Evolutionary conservation across 1,284 basidiomycete genomes (phyloP).

Genomic region (Cutaneotrichosporon sp.): DNA sequence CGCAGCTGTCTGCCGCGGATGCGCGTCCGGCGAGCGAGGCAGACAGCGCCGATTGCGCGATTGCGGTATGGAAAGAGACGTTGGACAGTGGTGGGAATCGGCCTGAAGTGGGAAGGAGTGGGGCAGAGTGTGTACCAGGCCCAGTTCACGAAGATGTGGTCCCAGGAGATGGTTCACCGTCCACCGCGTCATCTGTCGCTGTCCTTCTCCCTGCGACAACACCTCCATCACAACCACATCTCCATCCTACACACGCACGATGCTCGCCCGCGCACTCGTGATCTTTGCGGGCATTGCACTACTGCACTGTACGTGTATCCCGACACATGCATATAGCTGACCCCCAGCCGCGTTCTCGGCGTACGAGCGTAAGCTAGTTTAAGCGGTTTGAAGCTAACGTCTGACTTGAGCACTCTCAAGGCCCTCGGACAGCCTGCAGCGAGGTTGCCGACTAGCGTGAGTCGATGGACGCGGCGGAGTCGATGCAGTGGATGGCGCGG

Average conservation of each 20-base stretch:
- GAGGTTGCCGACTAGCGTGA: constrained; percentile 37
- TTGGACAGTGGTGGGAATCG: too few species aligned
- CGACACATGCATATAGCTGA: constrained; percentile 1
- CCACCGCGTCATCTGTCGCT: too few species aligned
- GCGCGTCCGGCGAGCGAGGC: too few species aligned
- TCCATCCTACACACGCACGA: background rate
- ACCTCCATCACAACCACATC: background rate
- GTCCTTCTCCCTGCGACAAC: background rate
- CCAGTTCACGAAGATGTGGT: too few species aligned
- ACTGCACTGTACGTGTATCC: constrained; percentile 35
- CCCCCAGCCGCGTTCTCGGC: constrained; percentile 46
- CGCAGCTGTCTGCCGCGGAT: too few species aligned
- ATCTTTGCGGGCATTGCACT: constrained; percentile 31
- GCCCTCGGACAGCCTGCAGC: constrained; percentile 32
- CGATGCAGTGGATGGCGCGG: too few species aligned
- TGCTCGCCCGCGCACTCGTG: constrained; percentile 21
- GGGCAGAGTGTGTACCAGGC: too few species aligned
- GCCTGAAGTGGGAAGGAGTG: too few species aligned
- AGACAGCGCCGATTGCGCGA: too few species aligned
- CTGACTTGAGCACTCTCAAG: constrained; percentile 47
- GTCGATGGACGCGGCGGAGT: too few species aligned
- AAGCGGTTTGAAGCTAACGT: background rate
- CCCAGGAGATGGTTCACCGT: too few species aligned
- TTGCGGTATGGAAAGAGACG: too few species aligned
- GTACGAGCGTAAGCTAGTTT: constrained; percentile 41